These are phyloP conservation scores for Podospora pseudopauciseta DNA, from an alignment of 495 filamentous ascomycete genomes.

Conservation along the genomic window DNA sequence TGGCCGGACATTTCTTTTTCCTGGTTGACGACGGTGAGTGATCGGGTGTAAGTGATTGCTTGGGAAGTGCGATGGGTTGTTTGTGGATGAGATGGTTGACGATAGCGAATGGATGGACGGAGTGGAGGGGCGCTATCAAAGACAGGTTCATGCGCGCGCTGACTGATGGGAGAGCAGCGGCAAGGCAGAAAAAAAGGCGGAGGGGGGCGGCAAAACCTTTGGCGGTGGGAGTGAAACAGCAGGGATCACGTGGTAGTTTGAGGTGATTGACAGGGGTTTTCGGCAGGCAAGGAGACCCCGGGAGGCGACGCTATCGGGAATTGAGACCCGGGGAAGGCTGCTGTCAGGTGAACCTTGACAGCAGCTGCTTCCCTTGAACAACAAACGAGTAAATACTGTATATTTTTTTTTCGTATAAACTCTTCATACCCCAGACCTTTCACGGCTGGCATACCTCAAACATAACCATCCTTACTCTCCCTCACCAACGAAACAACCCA, in stretches of 20 bases:
- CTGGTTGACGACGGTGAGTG: conserved; percentile 1
- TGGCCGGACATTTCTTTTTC: conserved; percentile 53
- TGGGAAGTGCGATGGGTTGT: not conserved
- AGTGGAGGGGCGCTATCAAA: conserved; percentile 3
- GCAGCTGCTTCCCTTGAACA: not conserved
- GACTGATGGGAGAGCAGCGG: conserved; percentile 10
- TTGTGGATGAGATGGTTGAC: not conserved
- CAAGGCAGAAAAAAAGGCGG: conserved; percentile 35
- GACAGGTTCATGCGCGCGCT: not conserved
- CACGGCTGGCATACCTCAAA: too few relatives aligned
- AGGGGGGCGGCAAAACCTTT: conserved; percentile 30
- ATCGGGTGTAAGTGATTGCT: not conserved
- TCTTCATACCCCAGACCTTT: too few relatives aligned
- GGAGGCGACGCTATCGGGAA: not conserved
- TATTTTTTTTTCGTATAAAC: not conserved
- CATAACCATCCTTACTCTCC: too few relatives aligned
- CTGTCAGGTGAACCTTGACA: not conserved
- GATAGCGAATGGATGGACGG: not conserved
- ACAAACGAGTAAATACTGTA: not conserved
- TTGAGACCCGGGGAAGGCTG: not conserved
- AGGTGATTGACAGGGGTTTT: not conserved
- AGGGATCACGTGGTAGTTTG: conserved; percentile 1
- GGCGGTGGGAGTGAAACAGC: not conserved
- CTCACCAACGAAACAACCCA: not conserved
- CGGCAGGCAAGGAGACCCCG: not conserved